These are phyloP conservation scores for Hypoxylon sp. DNA, from an alignment of 2,329 filamentous ascomycete genomes.

Conservation along the genomic window DNA sequence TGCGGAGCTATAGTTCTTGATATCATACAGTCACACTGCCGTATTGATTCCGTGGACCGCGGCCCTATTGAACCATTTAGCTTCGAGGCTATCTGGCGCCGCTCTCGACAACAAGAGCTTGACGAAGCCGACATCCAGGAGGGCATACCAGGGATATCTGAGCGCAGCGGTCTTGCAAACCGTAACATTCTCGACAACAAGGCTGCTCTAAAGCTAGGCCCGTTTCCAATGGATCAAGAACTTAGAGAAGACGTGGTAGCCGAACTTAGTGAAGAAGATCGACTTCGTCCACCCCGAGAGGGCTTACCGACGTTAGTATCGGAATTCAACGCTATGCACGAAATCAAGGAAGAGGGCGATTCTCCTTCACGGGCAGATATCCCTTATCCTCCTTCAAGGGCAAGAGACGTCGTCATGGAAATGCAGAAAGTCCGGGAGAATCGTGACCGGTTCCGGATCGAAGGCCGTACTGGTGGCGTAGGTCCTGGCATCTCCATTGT, in stretches of 20 bases:
- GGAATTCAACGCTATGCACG: conserved; percentile 82
- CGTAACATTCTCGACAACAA: conserved; percentile 69
- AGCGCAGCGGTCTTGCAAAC: conserved; percentile 72
- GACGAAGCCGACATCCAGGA: conserved; percentile 74
- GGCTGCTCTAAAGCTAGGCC: conserved; percentile 78
- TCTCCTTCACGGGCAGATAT: conserved; percentile 82
- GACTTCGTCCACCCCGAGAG: conserved; percentile 75
- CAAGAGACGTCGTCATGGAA: conserved; percentile 91
- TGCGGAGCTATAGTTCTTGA: conserved; percentile 83
- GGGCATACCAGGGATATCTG: conserved; percentile 68
- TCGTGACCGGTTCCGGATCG: conserved; percentile 89
- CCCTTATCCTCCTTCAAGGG: conserved; percentile 87
- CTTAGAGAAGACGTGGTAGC: conserved; percentile 87
- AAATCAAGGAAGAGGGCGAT: conserved; percentile 92
- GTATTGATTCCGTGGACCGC: conserved; percentile 68
- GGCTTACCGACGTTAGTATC: conserved; percentile 83
- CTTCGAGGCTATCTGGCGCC: conserved; percentile 70
- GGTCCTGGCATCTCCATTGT: conserved; percentile 88
- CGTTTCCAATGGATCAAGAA: conserved; percentile 84
- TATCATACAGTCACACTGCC: conserved; percentile 73
- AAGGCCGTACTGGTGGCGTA: conserved; percentile 83
- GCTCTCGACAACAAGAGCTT: conserved; percentile 70
- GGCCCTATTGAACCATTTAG: conserved; percentile 74
- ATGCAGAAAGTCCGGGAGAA: conserved; percentile 95
- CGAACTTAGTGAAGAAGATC: conserved; percentile 87